Evolutionary conservation across 2,329 filamentous ascomycete species (phyloP).

Genomic region (Pseudogymnoascus sp.): DNA sequence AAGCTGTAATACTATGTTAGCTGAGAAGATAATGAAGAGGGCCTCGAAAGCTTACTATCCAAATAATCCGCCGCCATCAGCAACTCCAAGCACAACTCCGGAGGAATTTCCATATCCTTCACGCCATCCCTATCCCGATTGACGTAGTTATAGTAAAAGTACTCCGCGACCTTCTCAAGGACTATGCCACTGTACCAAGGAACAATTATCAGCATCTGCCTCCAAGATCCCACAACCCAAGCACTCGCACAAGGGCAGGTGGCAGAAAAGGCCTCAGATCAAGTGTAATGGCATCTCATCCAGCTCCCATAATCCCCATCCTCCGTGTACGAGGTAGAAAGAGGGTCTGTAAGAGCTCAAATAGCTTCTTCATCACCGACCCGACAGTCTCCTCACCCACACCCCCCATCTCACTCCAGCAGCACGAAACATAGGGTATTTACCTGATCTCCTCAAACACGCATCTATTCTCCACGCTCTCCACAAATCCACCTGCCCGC

Average conservation of each 20-base stretch:
- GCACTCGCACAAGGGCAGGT: neutral
- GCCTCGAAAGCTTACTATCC: constrained; percentile 43
- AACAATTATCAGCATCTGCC: constrained; percentile 13
- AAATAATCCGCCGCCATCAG: constrained; percentile 72
- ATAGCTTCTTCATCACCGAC: constrained; percentile 13
- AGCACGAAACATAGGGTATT: neutral
- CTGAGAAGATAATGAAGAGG: neutral
- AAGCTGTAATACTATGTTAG: constrained; percentile 8
- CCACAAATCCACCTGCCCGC: constrained; percentile 51
- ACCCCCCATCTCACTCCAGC: neutral
- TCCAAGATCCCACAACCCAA: constrained; percentile 8
- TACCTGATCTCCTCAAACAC: constrained; percentile 69
- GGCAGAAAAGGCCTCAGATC: constrained; percentile 43
- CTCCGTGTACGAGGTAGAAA: constrained; percentile 17
- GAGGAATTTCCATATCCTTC: constrained; percentile 71
- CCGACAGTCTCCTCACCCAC: neutral
- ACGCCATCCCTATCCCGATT: constrained; percentile 63
- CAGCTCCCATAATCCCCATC: constrained; percentile 23
- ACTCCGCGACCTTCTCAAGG: constrained; percentile 74
- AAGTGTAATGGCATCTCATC: constrained; percentile 49
- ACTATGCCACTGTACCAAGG: constrained; percentile 51
- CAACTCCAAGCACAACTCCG: constrained; percentile 70
- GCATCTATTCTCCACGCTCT: constrained; percentile 57
- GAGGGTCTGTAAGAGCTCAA: constrained; percentile 27
- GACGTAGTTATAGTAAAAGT: constrained; percentile 75